A percentile compares a stretch with the other conserved stretches of the same genome.
These are phyloP conservation scores for Ottelia alismoides DNA, from an alignment of 106 monocot genomes.

Conservation along the genomic window DNA sequence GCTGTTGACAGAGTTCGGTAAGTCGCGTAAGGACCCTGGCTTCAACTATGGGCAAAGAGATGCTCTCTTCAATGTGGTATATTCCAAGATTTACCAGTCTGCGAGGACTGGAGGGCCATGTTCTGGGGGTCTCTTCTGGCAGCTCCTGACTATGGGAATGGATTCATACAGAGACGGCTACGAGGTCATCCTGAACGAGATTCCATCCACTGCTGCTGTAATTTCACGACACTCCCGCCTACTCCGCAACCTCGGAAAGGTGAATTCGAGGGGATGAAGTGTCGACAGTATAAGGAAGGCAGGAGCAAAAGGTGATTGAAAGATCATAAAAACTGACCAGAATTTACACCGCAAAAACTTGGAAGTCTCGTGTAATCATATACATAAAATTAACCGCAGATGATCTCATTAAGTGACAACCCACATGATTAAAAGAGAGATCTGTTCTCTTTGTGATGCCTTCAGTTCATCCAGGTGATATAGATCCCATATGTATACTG, in stretches of 20 bases:
- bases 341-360: no score
- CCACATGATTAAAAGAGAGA: no score
- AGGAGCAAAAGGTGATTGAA: no score
- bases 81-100: conserved; percentile 61
- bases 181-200: conserved; percentile 49
- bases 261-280: no score
- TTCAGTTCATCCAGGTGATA: no score
- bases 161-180: conserved; percentile 72
- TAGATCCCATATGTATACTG: no score
- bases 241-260: conserved; percentile 46
- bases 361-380: no score
- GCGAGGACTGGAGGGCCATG: conserved; percentile 55
- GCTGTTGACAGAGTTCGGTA: conserved; percentile 79
- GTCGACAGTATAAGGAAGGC: no score
- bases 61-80: conserved; percentile 41
- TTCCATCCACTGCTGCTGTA: conserved; percentile 32
- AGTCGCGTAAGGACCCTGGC: conserved; percentile 72
- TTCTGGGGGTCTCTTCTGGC: conserved; percentile 87
- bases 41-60: conserved; percentile 56
- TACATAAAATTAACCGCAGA: no score
- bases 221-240: conserved; percentile 36
- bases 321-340: no score
- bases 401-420: no score
- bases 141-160: conserved; percentile 70
- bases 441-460: no score